Base-by-base conservation (phyloP, 2,329 filamentous ascomycete genomes). In the Emydomyces testavorans region DNA sequence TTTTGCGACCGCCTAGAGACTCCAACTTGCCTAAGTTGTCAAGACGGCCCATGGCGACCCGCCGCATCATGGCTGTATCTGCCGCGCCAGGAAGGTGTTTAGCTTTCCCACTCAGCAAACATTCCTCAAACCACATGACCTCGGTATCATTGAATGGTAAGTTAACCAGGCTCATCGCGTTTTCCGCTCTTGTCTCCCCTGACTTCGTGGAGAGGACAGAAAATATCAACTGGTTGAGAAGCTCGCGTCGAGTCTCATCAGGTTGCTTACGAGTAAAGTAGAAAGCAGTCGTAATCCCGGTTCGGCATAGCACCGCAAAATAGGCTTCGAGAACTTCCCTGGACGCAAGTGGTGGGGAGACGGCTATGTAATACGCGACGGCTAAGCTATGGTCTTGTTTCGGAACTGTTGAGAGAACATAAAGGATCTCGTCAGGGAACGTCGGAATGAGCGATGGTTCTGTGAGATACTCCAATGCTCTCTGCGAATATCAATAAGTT, bases 371-470 rank as follows among this genome's bases (percentile, higher is more conserved):
- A 66, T 92, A 93, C 8, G 85, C 82, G 23, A 92, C 73, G 0
- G 84, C 76, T 1, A 89, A 72, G 21, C 69, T 74, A 57, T 78
- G 76, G 59, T 86, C 80, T 49, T 72, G 70, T 40, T 74, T 68
- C 35, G 72, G 68, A 31, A 79, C 72, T 53, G 79, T 74, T 2
- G 85, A 77, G 3, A 92, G 75, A 3, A 76, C 74, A 21, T 76
- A 75, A 55, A 92, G 73, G 45, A 93, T 89, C 52, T 93, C 84
- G 65, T 92, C 85, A 49, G 84, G 77, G 58, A 92, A 93, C 46
- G 87, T 87, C 29, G 84, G 80, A 16, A 82, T 79, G 3, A 93
- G 73, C 1, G 83, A 85, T 0, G 87, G 86, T 57, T 92, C 82
- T 3, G 85, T 81, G 11, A 94, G 76, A 60, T 82, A 80, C 56